Evolutionary conservation across 768 basidiomycete species (phyloP).

Genomic region (Suillus spraguei): DNA sequence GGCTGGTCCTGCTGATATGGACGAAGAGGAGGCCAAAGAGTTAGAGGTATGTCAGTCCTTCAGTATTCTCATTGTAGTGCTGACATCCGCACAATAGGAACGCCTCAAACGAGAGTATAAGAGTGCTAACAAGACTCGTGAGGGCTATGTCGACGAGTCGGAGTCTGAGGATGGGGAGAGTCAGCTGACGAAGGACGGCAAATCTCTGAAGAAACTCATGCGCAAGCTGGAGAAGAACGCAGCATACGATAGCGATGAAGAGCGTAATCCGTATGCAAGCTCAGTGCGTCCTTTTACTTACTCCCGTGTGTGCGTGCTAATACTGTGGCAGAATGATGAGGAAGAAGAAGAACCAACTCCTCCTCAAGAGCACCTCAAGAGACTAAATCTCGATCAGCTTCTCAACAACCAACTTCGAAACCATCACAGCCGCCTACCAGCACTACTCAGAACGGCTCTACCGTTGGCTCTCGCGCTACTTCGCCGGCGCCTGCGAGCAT

Average conservation of each 20-base stretch:
- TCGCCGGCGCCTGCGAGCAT: slow-evolving; percentile 55
- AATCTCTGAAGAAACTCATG: slow-evolving; percentile 85
- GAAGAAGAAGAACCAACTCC: slow-evolving; percentile 62
- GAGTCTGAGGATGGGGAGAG: slow-evolving; percentile 71
- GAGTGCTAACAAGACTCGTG: slow-evolving; percentile 71
- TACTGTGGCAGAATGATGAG: slow-evolving; percentile 57
- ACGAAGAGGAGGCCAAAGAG: slow-evolving; percentile 86
- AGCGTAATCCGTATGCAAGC: slow-evolving; percentile 77
- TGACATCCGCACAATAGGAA: slow-evolving; percentile 49
- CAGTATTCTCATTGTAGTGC: neutral
- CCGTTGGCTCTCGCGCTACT: slow-evolving; percentile 53
- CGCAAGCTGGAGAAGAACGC: slow-evolving; percentile 81
- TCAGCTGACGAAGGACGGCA: slow-evolving; percentile 67
- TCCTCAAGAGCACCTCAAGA: slow-evolving; percentile 43
- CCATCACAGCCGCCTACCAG: slow-evolving; percentile 35
- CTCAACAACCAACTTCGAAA: slow-evolving; percentile 38
- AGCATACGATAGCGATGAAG: slow-evolving; percentile 82
- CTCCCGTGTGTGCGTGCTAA: slow-evolving; percentile 10
- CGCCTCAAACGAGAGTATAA: slow-evolving; percentile 84
- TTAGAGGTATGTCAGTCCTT: slow-evolving; percentile 56
- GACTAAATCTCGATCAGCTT: slow-evolving; percentile 46
- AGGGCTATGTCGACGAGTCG: slow-evolving; percentile 70
- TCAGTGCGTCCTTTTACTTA: slow-evolving; percentile 50
- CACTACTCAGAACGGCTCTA: slow-evolving; percentile 28
- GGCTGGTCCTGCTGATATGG: slow-evolving; percentile 66